phyloP scores from a whole-genome alignment of 1,139 yeast species.

The Suhomyces taliae region DNA sequence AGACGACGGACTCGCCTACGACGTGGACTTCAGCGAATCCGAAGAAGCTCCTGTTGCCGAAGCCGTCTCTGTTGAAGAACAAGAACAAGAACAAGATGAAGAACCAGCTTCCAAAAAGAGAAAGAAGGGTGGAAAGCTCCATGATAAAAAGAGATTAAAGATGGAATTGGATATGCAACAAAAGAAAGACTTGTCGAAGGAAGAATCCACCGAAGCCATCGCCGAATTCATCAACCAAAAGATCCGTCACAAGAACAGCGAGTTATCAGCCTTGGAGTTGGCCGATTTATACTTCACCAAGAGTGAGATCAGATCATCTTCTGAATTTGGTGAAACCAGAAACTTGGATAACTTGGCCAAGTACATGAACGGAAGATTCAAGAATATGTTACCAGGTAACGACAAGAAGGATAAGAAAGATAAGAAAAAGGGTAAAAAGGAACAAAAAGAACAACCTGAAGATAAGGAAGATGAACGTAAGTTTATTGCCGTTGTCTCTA shows the following conservation, averaged over 20 bases:
- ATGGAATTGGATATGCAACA: conserved; percentile 57
- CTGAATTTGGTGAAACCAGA: conserved; percentile 48
- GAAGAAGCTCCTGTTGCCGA: background rate
- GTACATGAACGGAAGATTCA: conserved; percentile 45
- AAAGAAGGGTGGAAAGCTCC: conserved; percentile 35
- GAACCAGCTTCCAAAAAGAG: conserved; percentile 24
- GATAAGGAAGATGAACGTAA: conserved; percentile 29
- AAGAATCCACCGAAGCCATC: conserved; percentile 51
- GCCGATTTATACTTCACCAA: conserved; percentile 56
- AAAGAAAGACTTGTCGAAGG: conserved; percentile 50
- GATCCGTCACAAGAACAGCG: conserved; percentile 51
- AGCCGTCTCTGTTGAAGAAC: background rate
- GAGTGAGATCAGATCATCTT: conserved; percentile 49
- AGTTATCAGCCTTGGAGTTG: conserved; percentile 63
- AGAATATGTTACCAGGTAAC: conserved; percentile 41
- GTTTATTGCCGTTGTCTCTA: conserved; percentile 57
- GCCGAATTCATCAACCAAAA: conserved; percentile 59
- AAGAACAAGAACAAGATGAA: background rate
- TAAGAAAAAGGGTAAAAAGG: conserved; percentile 24
- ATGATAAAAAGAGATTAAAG: conserved; percentile 55
- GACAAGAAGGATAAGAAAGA: conserved; percentile 25
- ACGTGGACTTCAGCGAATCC: conserved; percentile 33
- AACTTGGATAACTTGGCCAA: conserved; percentile 46
- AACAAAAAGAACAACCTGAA: conserved; percentile 14
- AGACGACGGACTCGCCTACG: conserved; percentile 66